A percentile compares a stretch with the other conserved stretches of the same genome.
These are phyloP conservation scores for Xylaria bambusicola DNA, from an alignment of 495 filamentous ascomycete species.

Conservation along the genomic window DNA sequence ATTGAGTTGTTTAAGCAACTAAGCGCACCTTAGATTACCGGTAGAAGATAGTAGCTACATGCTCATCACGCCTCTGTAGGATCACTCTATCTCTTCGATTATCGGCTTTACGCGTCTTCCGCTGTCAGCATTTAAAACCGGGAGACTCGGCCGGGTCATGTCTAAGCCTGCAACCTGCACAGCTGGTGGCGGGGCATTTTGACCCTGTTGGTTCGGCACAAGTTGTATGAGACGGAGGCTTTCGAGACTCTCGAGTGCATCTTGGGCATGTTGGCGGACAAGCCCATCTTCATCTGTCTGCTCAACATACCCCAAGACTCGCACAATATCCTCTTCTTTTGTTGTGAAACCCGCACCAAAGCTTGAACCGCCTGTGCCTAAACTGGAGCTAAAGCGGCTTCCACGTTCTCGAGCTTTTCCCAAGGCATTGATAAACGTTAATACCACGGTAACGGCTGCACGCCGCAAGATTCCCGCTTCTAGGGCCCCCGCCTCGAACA, in stretches of 20 bases:
- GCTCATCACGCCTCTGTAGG: not conserved
- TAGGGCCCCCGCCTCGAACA: constrained; percentile 56
- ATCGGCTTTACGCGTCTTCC: constrained; percentile 29
- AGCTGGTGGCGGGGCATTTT: constrained; percentile 24
- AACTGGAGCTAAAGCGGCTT: constrained; percentile 54
- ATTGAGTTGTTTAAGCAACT: not conserved
- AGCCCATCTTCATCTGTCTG: constrained; percentile 71
- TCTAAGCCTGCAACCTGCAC: constrained; percentile 47
- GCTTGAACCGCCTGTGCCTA: constrained; percentile 47
- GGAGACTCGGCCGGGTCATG: constrained; percentile 30
- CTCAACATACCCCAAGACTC: constrained; percentile 65
- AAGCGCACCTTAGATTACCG: too few species aligned
- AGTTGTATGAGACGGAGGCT: constrained; percentile 64
- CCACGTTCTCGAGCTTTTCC: constrained; percentile 58
- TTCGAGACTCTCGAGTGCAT: constrained; percentile 71
- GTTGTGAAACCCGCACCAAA: constrained; percentile 49
- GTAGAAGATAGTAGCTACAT: not conserved
- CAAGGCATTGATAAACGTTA: constrained; percentile 66
- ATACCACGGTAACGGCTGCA: constrained; percentile 67
- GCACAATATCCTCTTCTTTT: constrained; percentile 55
- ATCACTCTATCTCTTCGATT: constrained; percentile 52
- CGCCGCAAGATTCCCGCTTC: constrained; percentile 74
- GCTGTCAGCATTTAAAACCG: constrained; percentile 17
- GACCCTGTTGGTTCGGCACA: constrained; percentile 30
- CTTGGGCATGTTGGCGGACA: constrained; percentile 69